Evolutionary conservation across 2,329 filamentous ascomycete species (phyloP), one percentile per base, ranked within the genome.

Genomic region (Exophiala dermatitidis): DNA sequence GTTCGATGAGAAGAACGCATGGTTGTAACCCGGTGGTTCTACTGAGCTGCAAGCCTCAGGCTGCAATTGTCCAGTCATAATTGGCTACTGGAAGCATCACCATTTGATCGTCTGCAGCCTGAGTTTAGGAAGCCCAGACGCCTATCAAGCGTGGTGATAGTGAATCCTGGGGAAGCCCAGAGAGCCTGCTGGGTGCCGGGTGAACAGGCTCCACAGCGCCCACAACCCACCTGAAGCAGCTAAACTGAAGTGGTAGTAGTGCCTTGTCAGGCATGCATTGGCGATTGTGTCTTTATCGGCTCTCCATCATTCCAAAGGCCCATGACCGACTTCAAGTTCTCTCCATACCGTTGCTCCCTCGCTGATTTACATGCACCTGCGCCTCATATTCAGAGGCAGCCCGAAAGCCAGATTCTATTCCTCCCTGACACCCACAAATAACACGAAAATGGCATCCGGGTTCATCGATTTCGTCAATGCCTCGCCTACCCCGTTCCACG

Each of bases 401-500:
- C 29, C 45, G 12, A 42, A 7, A 6, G 38, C 47, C 29, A 55
- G 49, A 53, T 19, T 30, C 46, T 57, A 54, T 44, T 58, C 63
- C 29, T 66, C 57, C 45, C 68, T 68, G 67, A 56, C 60, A 36
- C 57, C 59, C 31, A 38, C 60, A 29, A 56, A 64, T 47, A 63
- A 64, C 56, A 68, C 64, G 54, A 63, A 60, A 43, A 66, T 81
- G 50, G 88, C 88, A 50, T 75, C 86, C 72, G 88, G 94, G 76
- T 95, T 96, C 71, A 74, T 95, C 67, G 85, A 88, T 72, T 96
- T 95, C 74, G 85, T 96, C 69, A 95, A 96, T 72, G 87, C 85
- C 59, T 96, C 90, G 54, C 93, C 93, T 8, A 95, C 90, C 49
- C 91, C 93, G 53, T 98, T 95, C 74, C 93, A 98, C 76, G 91